Evolutionary conservation across 2,329 filamentous ascomycete genomes (phyloP).

Genomic region (Beauveria australis): DNA sequence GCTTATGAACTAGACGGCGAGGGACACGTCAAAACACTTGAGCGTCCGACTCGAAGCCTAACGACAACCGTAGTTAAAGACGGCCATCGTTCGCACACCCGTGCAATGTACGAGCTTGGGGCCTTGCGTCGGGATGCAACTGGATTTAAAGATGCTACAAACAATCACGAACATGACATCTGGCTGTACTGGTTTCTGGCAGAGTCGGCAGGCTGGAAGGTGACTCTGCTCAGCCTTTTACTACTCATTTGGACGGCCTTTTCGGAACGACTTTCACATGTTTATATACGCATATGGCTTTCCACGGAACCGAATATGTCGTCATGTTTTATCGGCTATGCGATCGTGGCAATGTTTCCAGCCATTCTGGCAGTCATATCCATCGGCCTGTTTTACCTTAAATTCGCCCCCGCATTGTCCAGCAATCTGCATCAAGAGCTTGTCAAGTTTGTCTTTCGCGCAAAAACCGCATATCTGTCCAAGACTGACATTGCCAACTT

Average conservation of each 20-base stretch:
- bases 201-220: neutral
- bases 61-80: neutral
- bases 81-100: neutral
- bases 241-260: neutral
- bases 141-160: neutral
- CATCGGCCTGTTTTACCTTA: neutral
- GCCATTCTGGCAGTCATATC: neutral
- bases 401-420: neutral
- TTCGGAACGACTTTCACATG: neutral
- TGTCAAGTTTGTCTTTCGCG: neutral
- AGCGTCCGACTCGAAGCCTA: neutral
- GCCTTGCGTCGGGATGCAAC: neutral
- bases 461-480: conserved; percentile 16
- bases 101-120: neutral
- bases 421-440: neutral
- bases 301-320: conserved; percentile 1
- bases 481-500: conserved; percentile 15
- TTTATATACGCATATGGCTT: conserved; percentile 9
- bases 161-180: neutral
- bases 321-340: conserved; percentile 4
- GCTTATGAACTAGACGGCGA: neutral
- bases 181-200: neutral
- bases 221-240: neutral
- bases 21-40: neutral
- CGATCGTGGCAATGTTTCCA: neutral